Evolutionary conservation across 805 yeast genomes (phyloP), one percentile per base, ranked within the genome.

Genomic region (Candida boidinii): DNA sequence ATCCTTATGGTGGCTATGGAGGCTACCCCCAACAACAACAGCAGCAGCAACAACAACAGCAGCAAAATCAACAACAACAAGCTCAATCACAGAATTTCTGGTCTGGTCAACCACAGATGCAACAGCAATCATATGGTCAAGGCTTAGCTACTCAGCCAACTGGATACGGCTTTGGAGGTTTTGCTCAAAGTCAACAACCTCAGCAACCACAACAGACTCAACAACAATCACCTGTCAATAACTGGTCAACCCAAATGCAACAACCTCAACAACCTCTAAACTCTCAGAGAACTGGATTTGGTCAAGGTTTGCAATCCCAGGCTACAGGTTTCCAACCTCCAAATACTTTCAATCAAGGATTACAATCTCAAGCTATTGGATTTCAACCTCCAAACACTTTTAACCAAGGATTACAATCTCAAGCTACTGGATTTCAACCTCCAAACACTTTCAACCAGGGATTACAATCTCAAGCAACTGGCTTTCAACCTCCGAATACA

Each of bases 121-220:
- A 22, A 13, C 46, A 43, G 36, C 51, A 37, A 18, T 41, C 40
- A 9, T 52, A 48, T 19, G 29, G 39, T 23, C 46, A 37, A 25
- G 47, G 41, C 26, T 21, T 50, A 19, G 50, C 46, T 37, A 24
- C 61, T 12, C 70, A 66, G 40, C 58, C 56, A 7, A 62, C 70
- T 2, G 70, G 69, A 1, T 64, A 56, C 50, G 54, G 49, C 2
- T 46, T 44, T 35, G 45, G 45, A 20, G 40, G 46, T 3, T 39
- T 39, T 35, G 30, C 12, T 18, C 41, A 30, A 24, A 39, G 25
- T 36, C 47, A 22, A 46, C 41, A 30, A 24, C 40, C 24, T 36
- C 47, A 22, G 46, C 53, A 42, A 25, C 49, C 39, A 33, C 53
- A 39, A 16, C 36, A 33, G 23, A 23, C 23, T 7, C 44, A 39